phyloP scores from a whole-genome alignment of 805 yeast species.

The Candida schatavii region DNA sequence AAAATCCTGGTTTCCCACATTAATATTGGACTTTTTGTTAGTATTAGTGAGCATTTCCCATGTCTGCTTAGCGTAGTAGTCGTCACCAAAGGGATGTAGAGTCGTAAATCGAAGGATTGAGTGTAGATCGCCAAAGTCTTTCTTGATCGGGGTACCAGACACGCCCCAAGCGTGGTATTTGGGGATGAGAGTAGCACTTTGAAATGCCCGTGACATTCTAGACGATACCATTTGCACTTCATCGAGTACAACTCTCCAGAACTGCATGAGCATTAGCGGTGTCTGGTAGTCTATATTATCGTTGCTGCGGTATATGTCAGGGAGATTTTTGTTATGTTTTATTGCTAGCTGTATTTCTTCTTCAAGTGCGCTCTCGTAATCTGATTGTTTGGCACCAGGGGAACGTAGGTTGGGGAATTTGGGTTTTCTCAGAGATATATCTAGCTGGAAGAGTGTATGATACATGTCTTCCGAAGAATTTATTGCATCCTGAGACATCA shows the following conservation, averaged over 20 bases:
- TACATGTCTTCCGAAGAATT: constrained; percentile 11
- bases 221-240: constrained; percentile 92
- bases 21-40: constrained; percentile 1
- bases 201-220: constrained; percentile 71
- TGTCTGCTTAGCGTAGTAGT: constrained; percentile 24
- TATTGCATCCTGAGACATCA: background rate
- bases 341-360: constrained; percentile 31
- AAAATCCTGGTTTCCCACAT: constrained; percentile 27
- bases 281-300: constrained; percentile 57
- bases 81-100: constrained; percentile 59
- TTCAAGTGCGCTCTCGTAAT: constrained; percentile 30
- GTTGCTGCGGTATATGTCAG: constrained; percentile 18
- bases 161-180: constrained; percentile 95
- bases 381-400: constrained; percentile 22
- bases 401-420: constrained; percentile 22
- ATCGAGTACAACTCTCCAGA: constrained; percentile 87
- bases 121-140: constrained; percentile 61
- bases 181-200: constrained; percentile 75
- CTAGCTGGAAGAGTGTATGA: constrained; percentile 24
- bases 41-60: constrained; percentile 35
- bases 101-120: constrained; percentile 69
- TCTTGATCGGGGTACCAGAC: constrained; percentile 88
- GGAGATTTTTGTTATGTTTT: constrained; percentile 21
- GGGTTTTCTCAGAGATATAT: constrained; percentile 22
- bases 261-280: constrained; percentile 77